These are phyloP conservation scores for Royoungia palumana DNA, from an alignment of 768 basidiomycete genomes.

Conservation along the genomic window DNA sequence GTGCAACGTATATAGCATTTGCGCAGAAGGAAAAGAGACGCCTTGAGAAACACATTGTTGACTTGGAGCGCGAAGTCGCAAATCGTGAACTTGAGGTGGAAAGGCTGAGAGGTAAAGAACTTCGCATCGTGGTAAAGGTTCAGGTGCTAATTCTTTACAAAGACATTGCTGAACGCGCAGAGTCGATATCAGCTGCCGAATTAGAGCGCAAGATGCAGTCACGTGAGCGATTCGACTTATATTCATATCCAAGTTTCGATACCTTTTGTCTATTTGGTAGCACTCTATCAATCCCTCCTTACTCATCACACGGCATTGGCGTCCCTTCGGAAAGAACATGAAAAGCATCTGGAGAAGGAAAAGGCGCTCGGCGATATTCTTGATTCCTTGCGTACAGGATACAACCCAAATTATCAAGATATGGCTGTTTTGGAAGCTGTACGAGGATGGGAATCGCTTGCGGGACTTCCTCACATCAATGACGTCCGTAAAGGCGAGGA, in stretches of 20 bases:
- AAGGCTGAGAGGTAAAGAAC: constrained; percentile 59
- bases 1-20: constrained; percentile 80
- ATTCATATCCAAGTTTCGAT: background rate
- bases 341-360: constrained; percentile 71
- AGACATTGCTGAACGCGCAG: constrained; percentile 78
- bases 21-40: constrained; percentile 89
- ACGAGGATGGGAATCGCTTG: constrained; percentile 83
- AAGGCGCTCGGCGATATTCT: constrained; percentile 81
- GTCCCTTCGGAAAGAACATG: constrained; percentile 69
- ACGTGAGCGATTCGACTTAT: constrained; percentile 48
- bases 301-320: constrained; percentile 73
- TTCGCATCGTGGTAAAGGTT: background rate
- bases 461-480: constrained; percentile 68
- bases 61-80: constrained; percentile 55
- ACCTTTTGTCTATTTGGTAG: constrained; percentile 38
- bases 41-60: constrained; percentile 60
- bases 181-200: constrained; percentile 74
- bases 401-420: constrained; percentile 99
- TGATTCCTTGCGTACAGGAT: constrained; percentile 71
- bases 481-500: constrained; percentile 54
- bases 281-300: constrained; percentile 72
- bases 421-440: constrained; percentile 99
- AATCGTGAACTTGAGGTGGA: constrained; percentile 68
- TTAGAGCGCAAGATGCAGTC: constrained; percentile 85
- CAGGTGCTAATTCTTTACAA: background rate